phyloP scores from a whole-genome alignment of 345 rosid species.

The Syzygium grande region DNA sequence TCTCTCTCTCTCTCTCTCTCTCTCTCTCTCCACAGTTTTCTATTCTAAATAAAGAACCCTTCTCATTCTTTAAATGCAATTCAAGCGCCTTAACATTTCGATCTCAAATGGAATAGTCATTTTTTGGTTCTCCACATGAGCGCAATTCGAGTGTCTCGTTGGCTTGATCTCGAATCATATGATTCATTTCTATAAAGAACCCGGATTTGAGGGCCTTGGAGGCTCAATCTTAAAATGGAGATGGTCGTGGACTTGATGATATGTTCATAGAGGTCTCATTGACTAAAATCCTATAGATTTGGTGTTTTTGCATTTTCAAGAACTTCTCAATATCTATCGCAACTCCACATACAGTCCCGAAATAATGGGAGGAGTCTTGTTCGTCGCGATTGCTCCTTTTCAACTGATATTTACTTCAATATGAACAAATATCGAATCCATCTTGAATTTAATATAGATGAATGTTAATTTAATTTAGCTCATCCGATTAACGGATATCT shows the following conservation, averaged over 20 bases:
- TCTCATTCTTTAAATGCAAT: not conserved
- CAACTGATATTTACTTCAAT: not conserved
- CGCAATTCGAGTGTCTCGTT: not conserved
- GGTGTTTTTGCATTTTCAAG: not conserved
- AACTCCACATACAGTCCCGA: not conserved
- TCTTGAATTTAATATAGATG: not conserved
- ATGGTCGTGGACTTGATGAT: not conserved
- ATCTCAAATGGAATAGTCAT: not conserved
- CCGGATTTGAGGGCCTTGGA: not conserved
- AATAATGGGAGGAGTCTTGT: not conserved
- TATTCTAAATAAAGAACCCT: not conserved
- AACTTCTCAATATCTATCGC: not conserved
- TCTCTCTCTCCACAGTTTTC: not conserved
- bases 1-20: not conserved
- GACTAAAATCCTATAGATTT: not conserved
- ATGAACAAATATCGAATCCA: not conserved
- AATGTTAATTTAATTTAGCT: not conserved
- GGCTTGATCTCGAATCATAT: not conserved
- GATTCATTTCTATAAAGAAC: not conserved
- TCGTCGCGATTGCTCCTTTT: not conserved
- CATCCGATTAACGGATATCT: not conserved
- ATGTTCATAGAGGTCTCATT: not conserved
- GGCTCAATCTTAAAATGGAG: not conserved
- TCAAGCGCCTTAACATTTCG: not conserved
- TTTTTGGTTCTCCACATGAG: not conserved